phyloP scores from a whole-genome alignment of 106 monocot genomes.

The Dendrobium catenatum region DNA sequence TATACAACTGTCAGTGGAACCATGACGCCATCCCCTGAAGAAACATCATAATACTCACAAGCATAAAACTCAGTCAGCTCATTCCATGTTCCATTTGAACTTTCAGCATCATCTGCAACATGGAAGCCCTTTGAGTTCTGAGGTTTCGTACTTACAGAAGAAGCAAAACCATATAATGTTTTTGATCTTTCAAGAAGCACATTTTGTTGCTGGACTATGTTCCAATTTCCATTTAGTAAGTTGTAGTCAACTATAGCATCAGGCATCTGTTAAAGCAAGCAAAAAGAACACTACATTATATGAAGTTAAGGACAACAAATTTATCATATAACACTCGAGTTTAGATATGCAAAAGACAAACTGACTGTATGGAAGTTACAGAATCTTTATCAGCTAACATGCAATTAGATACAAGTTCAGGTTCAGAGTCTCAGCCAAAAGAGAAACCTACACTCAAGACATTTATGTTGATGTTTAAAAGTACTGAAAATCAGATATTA shows the following conservation, averaged over 20 bases:
- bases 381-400: too few relatives aligned
- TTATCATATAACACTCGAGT: constrained; percentile 2
- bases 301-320: neutral
- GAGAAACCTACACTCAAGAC: too few relatives aligned
- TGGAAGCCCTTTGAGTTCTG: constrained; percentile 19
- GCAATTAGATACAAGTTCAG: too few relatives aligned
- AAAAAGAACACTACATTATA: neutral
- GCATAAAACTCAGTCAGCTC: constrained; percentile 89
- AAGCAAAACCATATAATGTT: constrained; percentile 69
- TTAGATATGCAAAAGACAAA: neutral
- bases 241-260: constrained; percentile 93
- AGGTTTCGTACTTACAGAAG: constrained; percentile 26
- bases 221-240: constrained; percentile 78
- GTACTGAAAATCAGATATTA: too few relatives aligned
- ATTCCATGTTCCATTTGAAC: constrained; percentile 56
- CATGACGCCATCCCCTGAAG: constrained; percentile 56
- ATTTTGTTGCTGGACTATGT: constrained; percentile 88
- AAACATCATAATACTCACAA: constrained; percentile 78
- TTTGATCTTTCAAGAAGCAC: constrained; percentile 74
- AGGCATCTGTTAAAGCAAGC: constrained; percentile 62
- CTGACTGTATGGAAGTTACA: neutral
- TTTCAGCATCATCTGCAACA: constrained; percentile 17
- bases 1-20: constrained; percentile 84
- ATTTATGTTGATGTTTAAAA: too few relatives aligned
- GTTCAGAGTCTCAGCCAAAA: too few relatives aligned